Conservation (phyloP, 1,284 basidiomycete species). For the Melanopsichium pennsylvanicum region DNA sequence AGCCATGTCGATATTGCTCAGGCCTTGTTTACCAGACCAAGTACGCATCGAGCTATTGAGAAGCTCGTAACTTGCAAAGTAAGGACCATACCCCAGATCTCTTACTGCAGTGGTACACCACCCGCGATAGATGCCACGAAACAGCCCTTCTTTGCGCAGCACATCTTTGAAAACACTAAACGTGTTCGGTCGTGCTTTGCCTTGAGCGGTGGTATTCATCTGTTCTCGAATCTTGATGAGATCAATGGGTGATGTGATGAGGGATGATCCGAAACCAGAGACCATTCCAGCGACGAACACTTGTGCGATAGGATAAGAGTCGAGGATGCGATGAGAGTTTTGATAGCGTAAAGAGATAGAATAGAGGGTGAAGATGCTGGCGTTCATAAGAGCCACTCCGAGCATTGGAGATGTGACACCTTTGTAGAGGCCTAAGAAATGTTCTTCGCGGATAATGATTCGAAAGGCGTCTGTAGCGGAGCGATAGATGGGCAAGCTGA, state of each 20-base stretch:
- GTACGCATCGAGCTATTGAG: slow-evolving; percentile 33
- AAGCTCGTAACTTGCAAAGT: slow-evolving; percentile 57
- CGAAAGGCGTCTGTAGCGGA: slow-evolving; percentile 53
- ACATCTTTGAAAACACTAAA: slow-evolving; percentile 35
- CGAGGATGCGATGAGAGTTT: slow-evolving; percentile 1
- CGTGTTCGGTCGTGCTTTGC: slow-evolving; percentile 6
- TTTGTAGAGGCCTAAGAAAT: slow-evolving; percentile 56
- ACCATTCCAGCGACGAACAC: slow-evolving; percentile 53
- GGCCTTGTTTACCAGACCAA: slow-evolving; percentile 1
- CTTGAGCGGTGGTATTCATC: slow-evolving; percentile 21
- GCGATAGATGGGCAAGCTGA: slow-evolving; percentile 30
- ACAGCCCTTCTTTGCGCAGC: slow-evolving; percentile 24
- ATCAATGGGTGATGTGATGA: slow-evolving; percentile 60
- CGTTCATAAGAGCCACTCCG: slow-evolving; percentile 64
- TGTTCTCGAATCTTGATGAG: slow-evolving; percentile 62
- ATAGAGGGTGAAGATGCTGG: slow-evolving; percentile 59
- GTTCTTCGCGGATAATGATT: slow-evolving; percentile 54
- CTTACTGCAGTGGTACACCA: slow-evolving; percentile 51
- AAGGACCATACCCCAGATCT: slow-evolving; percentile 55
- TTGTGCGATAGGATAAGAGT: slow-evolving; percentile 15
- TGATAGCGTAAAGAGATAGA: slow-evolving; percentile 41
- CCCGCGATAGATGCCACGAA: slow-evolving; percentile 47
- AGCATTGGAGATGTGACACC: slow-evolving; percentile 55
- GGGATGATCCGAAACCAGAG: slow-evolving; percentile 41
- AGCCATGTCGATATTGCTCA: slow-evolving; percentile 48